phyloP scores from a whole-genome alignment of 2,329 filamentous ascomycete species.

The Fusarium coffeatum region DNA sequence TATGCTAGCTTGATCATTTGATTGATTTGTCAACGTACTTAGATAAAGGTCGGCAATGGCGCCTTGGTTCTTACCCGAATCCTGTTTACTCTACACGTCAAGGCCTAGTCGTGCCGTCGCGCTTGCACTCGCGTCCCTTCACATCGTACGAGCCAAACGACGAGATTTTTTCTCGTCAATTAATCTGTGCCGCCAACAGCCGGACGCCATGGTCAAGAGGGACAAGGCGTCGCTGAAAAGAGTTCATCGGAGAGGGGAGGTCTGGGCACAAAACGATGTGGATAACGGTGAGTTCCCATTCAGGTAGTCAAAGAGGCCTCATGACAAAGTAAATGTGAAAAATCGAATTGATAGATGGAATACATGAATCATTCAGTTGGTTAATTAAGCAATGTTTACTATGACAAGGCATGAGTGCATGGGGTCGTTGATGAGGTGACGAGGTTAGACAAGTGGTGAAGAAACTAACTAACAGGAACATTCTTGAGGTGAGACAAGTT shows the following conservation, averaged over 20 bases:
- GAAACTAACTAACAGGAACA: slow-evolving; percentile 6
- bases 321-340: neutral
- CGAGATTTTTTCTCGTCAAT: neutral
- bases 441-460: slow-evolving; percentile 4
- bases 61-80: neutral
- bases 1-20: neutral
- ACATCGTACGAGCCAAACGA: slow-evolving; percentile 2
- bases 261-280: slow-evolving; percentile 6
- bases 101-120: neutral
- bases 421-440: slow-evolving; percentile 15
- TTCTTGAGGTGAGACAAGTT: slow-evolving; percentile 37
- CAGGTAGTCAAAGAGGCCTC: slow-evolving; percentile 1
- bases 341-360: neutral
- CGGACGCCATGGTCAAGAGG: neutral
- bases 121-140: neutral
- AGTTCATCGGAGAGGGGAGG: neutral
- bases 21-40: neutral
- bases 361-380: neutral
- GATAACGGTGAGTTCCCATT: slow-evolving; percentile 2
- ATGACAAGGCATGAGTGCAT: neutral
- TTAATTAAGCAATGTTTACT: slow-evolving; percentile 13
- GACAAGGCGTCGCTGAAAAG: neutral
- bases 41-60: neutral
- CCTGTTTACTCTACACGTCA: neutral
- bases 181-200: slow-evolving; percentile 7